Conservation (phyloP, 2,329 filamentous ascomycete genomes). For the Venturia aucupariae region DNA sequence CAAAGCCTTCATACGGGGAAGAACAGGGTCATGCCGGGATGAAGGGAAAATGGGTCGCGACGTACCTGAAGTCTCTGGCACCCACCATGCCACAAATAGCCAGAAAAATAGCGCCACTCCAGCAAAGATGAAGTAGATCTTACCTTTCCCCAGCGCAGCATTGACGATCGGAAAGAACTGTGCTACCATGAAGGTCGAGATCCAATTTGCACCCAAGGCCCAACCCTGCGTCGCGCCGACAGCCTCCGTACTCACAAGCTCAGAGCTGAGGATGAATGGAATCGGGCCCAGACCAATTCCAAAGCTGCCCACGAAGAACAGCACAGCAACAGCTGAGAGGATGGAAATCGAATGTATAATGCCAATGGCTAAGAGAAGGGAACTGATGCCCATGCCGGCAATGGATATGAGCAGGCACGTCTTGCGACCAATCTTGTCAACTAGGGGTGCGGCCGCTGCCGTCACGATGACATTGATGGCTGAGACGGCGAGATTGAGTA, state of each 20-base stretch:
- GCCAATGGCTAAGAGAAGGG: constrained; percentile 67
- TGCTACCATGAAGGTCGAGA: constrained; percentile 83
- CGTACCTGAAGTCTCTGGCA: constrained; percentile 61
- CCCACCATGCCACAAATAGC: constrained; percentile 60
- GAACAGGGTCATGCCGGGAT: neutral
- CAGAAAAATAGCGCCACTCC: constrained; percentile 60
- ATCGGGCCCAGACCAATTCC: constrained; percentile 87
- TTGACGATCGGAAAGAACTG: constrained; percentile 92
- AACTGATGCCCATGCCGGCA: constrained; percentile 70
- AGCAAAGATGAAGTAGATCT: constrained; percentile 89
- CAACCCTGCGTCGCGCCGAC: constrained; percentile 88
- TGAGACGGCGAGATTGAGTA: constrained; percentile 82
- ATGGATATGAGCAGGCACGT: constrained; percentile 75
- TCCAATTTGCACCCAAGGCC: constrained; percentile 78
- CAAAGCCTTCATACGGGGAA: neutral
- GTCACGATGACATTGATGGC: constrained; percentile 80
- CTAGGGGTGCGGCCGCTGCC: constrained; percentile 68
- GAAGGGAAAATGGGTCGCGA: neutral
- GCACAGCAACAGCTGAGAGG: constrained; percentile 69
- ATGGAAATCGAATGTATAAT: constrained; percentile 65
- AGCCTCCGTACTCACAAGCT: constrained; percentile 82
- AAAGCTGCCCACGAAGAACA: constrained; percentile 83
- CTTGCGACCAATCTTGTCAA: constrained; percentile 83
- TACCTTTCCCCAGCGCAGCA: constrained; percentile 65
- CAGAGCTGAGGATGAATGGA: constrained; percentile 86